Evolutionary conservation across 192 early-diverging fungal species (phyloP), one percentile per base, ranked within the genome.

Genomic region (Tieghemiomyces parasiticus): DNA sequence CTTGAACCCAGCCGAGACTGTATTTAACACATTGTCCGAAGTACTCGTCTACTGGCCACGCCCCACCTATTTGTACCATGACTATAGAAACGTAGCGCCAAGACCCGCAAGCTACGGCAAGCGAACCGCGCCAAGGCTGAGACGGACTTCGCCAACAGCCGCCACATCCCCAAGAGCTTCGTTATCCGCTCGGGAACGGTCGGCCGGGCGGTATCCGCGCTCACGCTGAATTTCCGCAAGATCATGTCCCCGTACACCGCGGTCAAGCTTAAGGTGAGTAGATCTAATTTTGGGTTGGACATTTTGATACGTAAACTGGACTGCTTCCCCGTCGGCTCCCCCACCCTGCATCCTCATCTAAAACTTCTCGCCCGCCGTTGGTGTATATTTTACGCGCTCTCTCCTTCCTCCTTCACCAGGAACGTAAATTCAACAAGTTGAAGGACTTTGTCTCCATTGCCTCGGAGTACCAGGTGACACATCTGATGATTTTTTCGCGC

Each of bases 181-280:
- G 95, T 99, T 28, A 89, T 97, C 60, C 85, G 87, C 56, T 87
- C 92, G 2, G 95, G 95, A 16, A 49, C 66, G 13, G 89, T 92
- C 12, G 90, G 91, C 1, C 71, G 70, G 42, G 72, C 85, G n/a
- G 85, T 94, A 14, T 64, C 78, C 19, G 78, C 78, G 12, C 79
- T 99, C 14, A 91, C 94, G 25, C 65, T 61, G 35, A 92, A 99
- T 70, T 72, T 93, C 35, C 82, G 95, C 31, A 76, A 71, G 46
- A 76, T 90, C 32, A 91, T 99, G 87, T 90, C 95, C 73, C 95
- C 95, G 16, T 86, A 95, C 72, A 99, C 95, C 24, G 95, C 95
- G 3, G 71, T 74, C 14, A 83, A 83, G 58, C 80, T 99, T 45
- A 79, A 75, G 72, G 91, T 88, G 64, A 81, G 24, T n/a, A n/a